Conservation (phyloP, 2,329 filamentous ascomycete genomes). For the Davidsoniella neocaledoniae region DNA sequence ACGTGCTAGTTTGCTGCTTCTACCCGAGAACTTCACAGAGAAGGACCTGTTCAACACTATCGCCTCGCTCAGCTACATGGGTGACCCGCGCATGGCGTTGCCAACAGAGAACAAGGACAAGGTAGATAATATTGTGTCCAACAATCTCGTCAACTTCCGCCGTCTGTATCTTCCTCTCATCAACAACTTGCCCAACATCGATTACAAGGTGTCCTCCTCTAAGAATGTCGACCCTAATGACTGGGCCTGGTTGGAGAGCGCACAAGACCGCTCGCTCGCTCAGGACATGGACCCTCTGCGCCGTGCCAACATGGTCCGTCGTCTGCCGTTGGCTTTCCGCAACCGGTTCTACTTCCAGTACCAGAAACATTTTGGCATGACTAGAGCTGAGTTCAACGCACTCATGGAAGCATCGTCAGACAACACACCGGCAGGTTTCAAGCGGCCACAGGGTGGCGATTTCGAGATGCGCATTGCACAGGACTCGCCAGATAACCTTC, state of each 20-base stretch:
- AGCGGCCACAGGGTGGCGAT: slow-evolving; percentile 57
- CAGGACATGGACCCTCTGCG: slow-evolving; percentile 90
- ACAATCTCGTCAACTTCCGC: slow-evolving; percentile 84
- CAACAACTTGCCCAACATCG: slow-evolving; percentile 74
- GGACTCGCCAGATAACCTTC: slow-evolving; percentile 50
- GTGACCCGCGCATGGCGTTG: slow-evolving; percentile 87
- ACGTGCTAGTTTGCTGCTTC: slow-evolving; percentile 71
- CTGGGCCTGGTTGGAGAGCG: slow-evolving; percentile 24
- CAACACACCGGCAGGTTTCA: slow-evolving; percentile 50
- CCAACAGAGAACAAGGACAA: slow-evolving; percentile 84
- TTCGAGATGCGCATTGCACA: slow-evolving; percentile 76
- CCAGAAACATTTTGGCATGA: slow-evolving; percentile 76
- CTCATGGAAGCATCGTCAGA: slow-evolving; percentile 68
- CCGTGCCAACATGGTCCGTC: slow-evolving; percentile 89
- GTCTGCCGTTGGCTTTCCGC: slow-evolving; percentile 73
- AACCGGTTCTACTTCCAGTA: slow-evolving; percentile 89
- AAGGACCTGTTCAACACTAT: slow-evolving; percentile 80
- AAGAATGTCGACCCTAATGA: slow-evolving; percentile 45
- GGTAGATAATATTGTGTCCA: slow-evolving; percentile 80
- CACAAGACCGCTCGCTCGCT: slow-evolving; percentile 48
- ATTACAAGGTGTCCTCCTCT: slow-evolving; percentile 46
- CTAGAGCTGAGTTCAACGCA: slow-evolving; percentile 62
- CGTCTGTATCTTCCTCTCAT: slow-evolving; percentile 81
- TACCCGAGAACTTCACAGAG: slow-evolving; percentile 74
- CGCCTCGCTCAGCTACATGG: slow-evolving; percentile 80